Evolutionary conservation across 2,329 filamentous ascomycete species (phyloP), one percentile per base, ranked within the genome.

Genomic region (Sporothrix luriei): DNA sequence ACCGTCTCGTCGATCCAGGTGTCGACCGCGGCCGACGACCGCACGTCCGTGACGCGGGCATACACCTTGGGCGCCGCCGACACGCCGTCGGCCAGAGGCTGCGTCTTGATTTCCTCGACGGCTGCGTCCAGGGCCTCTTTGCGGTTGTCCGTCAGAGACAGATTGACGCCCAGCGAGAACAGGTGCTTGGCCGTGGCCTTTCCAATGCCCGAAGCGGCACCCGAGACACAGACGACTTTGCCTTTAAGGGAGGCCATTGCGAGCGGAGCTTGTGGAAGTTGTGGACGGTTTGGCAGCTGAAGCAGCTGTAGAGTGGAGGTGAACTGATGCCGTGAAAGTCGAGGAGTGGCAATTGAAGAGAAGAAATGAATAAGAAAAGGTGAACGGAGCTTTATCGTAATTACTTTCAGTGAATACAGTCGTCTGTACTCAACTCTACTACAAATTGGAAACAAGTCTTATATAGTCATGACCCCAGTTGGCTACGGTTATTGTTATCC

Each of bases 201-300:
- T 26, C 83, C 83, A 66, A 84, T 84, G 26, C 83, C 83, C 11
- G 77, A 78, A 0, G 79, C 79, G 4, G 80, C 79, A 40, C 83
- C 83, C 14, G 82, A 84, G 54, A 85, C 75, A 70, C 80, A 80
- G 72, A 82, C 79, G 61, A 83, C 78, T 76, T 81, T 84, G 73
- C 69, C 70, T 14, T 51, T 38, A 16, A 69, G 54, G 11, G 54
- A 51, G 21, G 66, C 21, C 66, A 68, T 68, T 66, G 3, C 26
- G 57, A 24, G 26, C 10, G 33, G 33, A 33, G 33, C 4, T 13
- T 52, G 49, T 52, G 49, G 49, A 24, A 13, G 14, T 55, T 29
- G 26, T 29, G 3, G 9, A 14, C 4, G 24, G 2, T 6, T 24
- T 21, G 2, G 21, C 7, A 33, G 5, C 33, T 9, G 33, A 2